Conservation (phyloP, 2,329 filamentous ascomycete genomes). For the Fusarium musae region DNA sequence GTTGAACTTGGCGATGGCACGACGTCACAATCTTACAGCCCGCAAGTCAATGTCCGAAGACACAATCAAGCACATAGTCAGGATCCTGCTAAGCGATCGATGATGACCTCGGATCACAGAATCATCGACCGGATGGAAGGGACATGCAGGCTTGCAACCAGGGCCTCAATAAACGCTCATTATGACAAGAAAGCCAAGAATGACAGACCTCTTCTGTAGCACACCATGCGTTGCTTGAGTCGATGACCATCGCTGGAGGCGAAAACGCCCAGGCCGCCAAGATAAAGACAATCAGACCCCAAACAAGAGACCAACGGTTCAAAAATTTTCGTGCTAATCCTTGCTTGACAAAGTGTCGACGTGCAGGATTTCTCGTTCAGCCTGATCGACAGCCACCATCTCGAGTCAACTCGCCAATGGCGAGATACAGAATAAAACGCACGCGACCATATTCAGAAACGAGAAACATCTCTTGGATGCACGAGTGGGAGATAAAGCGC, state of each 20-base stretch:
- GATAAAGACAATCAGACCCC: conserved; percentile 4
- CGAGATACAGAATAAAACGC: conserved; percentile 8
- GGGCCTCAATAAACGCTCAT: conserved; percentile 9
- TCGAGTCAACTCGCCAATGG: not conserved
- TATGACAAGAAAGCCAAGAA: conserved; percentile 28
- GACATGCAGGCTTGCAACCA: not conserved
- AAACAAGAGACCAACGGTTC: conserved; percentile 1
- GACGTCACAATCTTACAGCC: conserved; percentile 2
- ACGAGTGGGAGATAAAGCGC: conserved; percentile 9
- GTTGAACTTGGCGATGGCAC: not conserved
- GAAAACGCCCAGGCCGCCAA: conserved; percentile 35
- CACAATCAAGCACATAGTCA: not conserved
- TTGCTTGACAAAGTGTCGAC: not conserved
- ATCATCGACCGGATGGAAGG: conserved; percentile 23
- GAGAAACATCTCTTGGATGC: not conserved
- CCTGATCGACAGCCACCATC: conserved; percentile 10
- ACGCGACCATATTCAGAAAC: conserved; percentile 32
- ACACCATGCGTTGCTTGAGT: conserved; percentile 18
- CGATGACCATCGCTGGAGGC: conserved; percentile 7
- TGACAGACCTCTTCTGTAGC: conserved; percentile 6
- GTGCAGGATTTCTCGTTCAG: conserved; percentile 1
- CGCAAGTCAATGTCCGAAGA: not conserved
- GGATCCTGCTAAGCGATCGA: conserved; percentile 1
- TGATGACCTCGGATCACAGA: conserved; percentile 30
- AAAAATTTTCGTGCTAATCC: conserved; percentile 14